A percentile compares a stretch with the other conserved stretches of the same genome.
phyloP scores from a whole-genome alignment of 108 stramenopile species.

The Skeletonema menzelii region DNA sequence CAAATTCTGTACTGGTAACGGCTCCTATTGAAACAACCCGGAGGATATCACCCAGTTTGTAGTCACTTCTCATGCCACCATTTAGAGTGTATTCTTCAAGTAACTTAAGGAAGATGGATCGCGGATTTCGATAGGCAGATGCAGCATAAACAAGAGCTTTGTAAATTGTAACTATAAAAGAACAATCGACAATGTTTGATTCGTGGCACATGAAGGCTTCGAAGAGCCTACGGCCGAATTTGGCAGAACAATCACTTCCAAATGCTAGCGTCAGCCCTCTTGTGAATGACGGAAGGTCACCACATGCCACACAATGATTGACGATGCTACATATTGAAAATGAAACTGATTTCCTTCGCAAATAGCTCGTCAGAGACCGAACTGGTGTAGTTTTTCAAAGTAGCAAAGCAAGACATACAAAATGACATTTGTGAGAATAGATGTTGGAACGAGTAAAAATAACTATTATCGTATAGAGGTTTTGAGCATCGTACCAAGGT shows the following conservation, averaged over 20 bases:
- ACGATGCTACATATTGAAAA: slow-evolving; percentile 1
- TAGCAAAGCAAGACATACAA: background rate
- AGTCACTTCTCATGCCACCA: background rate
- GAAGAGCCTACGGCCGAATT: slow-evolving; percentile 12
- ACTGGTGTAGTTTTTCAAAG: background rate
- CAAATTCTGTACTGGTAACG: slow-evolving; percentile 5
- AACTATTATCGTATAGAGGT: background rate
- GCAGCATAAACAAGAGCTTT: slow-evolving; percentile 14
- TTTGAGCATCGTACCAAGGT: slow-evolving; percentile 6
- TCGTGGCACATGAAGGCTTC: slow-evolving; percentile 6
- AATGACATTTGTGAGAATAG: background rate
- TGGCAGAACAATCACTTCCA: slow-evolving; percentile 11
- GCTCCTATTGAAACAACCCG: slow-evolving; percentile 28
- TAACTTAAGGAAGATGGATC: slow-evolving; percentile 15
- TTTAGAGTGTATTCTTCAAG: slow-evolving; percentile 17
- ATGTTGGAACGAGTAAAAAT: background rate
- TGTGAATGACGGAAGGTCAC: background rate
- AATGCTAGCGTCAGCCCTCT: slow-evolving; percentile 16
- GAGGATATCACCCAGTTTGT: slow-evolving; percentile 7
- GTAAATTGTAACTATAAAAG: slow-evolving; percentile 18
- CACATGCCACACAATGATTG: background rate
- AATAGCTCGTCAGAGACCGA: background rate
- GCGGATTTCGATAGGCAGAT: slow-evolving; percentile 18
- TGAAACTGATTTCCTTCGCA: background rate
- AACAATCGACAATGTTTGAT: slow-evolving; percentile 9